Base-by-base conservation (phyloP, 441 rosid genomes). In the Macaranga tanarius region DNA sequence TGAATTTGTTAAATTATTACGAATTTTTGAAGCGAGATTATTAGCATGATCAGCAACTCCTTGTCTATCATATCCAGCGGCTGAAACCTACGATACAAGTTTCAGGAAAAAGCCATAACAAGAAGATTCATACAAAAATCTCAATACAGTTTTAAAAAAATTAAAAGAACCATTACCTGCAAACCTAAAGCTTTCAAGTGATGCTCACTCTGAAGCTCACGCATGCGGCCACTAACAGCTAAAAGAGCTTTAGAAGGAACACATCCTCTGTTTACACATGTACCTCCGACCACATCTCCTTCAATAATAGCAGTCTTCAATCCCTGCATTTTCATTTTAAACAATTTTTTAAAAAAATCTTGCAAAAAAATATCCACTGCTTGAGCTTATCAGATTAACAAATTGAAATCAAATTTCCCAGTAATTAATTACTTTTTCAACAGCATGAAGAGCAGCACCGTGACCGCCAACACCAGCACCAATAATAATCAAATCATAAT, bases 401-500 rank as follows among this genome's bases (percentile, higher is more conserved):
- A 59, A 44, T 28, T 12, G 10, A 5, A 19, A 63, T 23, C 10
- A 4, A 64, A 40, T 52, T 61, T 60, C 65, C 31, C n/a, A 48
- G 38, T 11, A 16, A 34, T 34, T 22, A 64, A 51, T 26, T 61
- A 90, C 98, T 95, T 91, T 95, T 81, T 91, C 99, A 23, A 91
- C 97, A 65, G 99, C 97, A 66, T 95, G 98, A 55, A 95, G 88
- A 0, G 97, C 99, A 71, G 99, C 97, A 44, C 99, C 99, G 59
- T 95, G 99, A 10, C 99, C 99, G n/a, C 99, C 98, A 16, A 95
- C 99, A 61, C 99, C 99, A 57, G 99, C 99, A 51, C 99, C 99
- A n/a, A 92, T 88, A 66, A 95, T 95, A 79, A 92, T 75, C 85
- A 95, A 80, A 81, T 92, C 99, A 73, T 95, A 95, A 78, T 95